A percentile compares a stretch with the other conserved stretches of the same genome.
phyloP scores from a whole-genome alignment of 352 stramenopile species.

The Pythium phragmitis region DNA sequence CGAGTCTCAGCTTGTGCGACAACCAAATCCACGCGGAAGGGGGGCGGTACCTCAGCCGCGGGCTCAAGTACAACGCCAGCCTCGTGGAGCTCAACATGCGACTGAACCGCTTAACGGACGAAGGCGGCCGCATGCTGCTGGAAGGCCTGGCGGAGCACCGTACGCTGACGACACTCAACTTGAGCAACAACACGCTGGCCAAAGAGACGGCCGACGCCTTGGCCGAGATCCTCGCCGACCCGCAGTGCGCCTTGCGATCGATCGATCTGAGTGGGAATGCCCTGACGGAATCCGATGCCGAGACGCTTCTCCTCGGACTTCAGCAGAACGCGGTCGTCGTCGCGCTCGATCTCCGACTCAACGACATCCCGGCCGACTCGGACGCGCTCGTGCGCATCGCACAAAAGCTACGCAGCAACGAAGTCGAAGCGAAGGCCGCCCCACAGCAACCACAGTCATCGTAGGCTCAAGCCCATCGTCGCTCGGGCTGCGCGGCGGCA shows the following conservation, averaged over 20 bases:
- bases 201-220: conserved; percentile 72
- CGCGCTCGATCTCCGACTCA: conserved; percentile 78
- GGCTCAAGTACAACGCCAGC: conserved; percentile 88
- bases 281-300: conserved; percentile 59
- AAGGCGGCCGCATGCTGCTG: conserved; percentile 86
- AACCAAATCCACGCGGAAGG: conserved; percentile 94
- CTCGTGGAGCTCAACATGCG: conserved; percentile 89
- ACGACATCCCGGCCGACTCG: conserved; percentile 64
- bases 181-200: conserved; percentile 82
- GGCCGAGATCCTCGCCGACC: conserved; percentile 68
- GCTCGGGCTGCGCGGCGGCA: conserved; percentile 36
- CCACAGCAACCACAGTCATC: neutral
- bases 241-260: conserved; percentile 52
- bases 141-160: conserved; percentile 79
- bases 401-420: conserved; percentile 73
- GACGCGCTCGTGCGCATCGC: conserved; percentile 63
- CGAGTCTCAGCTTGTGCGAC: conserved; percentile 87
- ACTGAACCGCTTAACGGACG: conserved; percentile 91
- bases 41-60: conserved; percentile 87
- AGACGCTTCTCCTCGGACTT: conserved; percentile 57
- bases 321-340: conserved; percentile 59
- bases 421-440: conserved; percentile 49
- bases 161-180: conserved; percentile 73
- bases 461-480: conserved; percentile 5
- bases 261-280: conserved; percentile 86